Conservation (phyloP, 129 eudicot species). For the Artemisia tridentata region DNA sequence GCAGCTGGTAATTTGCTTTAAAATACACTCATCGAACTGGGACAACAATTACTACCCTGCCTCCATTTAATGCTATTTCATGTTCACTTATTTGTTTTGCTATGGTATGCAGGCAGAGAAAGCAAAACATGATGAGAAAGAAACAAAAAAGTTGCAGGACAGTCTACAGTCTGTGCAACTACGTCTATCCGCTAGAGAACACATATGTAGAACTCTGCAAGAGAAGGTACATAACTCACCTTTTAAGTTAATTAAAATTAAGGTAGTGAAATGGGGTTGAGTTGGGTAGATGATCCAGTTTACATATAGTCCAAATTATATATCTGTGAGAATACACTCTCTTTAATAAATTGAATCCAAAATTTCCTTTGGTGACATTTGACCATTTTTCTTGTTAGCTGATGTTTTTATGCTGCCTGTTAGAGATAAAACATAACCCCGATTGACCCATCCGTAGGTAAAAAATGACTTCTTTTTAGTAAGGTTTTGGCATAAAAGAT, state of each 20-base stretch:
- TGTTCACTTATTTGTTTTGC: neutral
- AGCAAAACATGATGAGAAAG: slow-evolving; percentile 85
- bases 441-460: no score
- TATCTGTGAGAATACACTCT: no score
- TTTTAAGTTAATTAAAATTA: neutral
- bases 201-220: slow-evolving; percentile 62
- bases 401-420: no score
- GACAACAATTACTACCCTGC: neutral
- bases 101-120: slow-evolving; percentile 66
- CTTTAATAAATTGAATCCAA: no score
- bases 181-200: slow-evolving; percentile 74
- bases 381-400: no score
- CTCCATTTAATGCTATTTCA: neutral
- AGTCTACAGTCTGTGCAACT: slow-evolving; percentile 66
- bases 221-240: slow-evolving; percentile 58
- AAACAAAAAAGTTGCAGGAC: slow-evolving; percentile 75
- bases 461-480: no score
- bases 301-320: no score
- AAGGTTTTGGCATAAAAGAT: no score
- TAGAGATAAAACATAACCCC: no score
- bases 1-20: slow-evolving; percentile 61
- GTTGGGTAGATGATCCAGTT: no score
- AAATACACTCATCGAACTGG: neutral
- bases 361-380: no score
- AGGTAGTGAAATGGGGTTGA: no score